A percentile compares a stretch with the other conserved stretches of the same genome.
Conservation (phyloP, 2,329 filamentous ascomycete species). For the Talaromyces sp. region DNA sequence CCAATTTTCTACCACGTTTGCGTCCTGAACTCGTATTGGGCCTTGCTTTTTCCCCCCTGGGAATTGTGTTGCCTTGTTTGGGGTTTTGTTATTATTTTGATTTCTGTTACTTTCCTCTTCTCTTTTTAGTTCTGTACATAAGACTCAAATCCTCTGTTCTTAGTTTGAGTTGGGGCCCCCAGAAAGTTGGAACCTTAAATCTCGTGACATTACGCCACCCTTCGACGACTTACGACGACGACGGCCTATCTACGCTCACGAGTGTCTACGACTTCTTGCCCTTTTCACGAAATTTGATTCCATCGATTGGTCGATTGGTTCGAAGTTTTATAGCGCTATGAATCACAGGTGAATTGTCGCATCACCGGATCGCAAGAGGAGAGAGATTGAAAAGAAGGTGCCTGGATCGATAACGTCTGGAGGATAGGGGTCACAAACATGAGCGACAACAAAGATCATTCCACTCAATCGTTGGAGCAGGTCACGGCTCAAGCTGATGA, state of each 20-base stretch:
- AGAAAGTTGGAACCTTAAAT: not conserved
- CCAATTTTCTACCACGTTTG: constrained; percentile 7
- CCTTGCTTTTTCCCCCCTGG: not conserved
- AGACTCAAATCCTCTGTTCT: not conserved
- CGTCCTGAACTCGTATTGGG: not conserved
- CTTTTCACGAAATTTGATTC: not conserved
- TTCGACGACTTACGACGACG: not conserved
- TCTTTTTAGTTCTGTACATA: not conserved
- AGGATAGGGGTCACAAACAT: not conserved
- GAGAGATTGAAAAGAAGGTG: not conserved
- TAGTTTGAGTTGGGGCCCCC: not conserved
- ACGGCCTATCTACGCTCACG: not conserved
- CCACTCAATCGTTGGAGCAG: not conserved
- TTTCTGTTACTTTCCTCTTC: not conserved
- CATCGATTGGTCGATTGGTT: not conserved
- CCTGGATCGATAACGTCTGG: not conserved
- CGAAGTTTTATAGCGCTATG: not conserved
- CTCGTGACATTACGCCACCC: not conserved
- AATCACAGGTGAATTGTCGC: not conserved
- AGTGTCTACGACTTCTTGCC: not conserved
- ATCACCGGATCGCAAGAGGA: not conserved
- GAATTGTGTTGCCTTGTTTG: not conserved
- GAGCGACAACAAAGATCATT: not conserved
- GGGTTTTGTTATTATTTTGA: not conserved
- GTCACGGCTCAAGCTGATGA: not conserved